A percentile compares a stretch with the other conserved stretches of the same genome.
Evolutionary conservation across 352 stramenopile genomes (phyloP).

Genomic region (Plasmopara viticola): DNA sequence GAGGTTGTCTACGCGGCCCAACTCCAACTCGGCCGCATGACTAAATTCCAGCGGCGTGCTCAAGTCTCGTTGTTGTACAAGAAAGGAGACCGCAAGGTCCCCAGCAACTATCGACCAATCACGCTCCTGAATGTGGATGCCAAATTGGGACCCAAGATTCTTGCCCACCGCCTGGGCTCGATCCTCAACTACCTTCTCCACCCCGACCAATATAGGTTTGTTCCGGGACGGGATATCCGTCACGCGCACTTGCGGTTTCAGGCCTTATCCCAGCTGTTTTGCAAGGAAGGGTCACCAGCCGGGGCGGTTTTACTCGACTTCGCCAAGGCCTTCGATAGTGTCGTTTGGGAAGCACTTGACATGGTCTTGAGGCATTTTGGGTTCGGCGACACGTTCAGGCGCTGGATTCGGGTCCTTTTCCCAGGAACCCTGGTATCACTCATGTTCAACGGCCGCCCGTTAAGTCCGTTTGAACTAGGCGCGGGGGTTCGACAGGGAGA

Average conservation of each 20-base stretch:
- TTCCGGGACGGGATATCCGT: neutral
- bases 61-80: neutral
- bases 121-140: neutral
- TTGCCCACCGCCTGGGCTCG: neutral
- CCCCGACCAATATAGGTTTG: neutral
- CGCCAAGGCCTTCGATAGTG: too few species aligned
- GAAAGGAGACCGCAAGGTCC: neutral
- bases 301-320: too few species aligned
- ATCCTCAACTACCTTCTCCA: neutral
- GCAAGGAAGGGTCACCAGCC: too few species aligned
- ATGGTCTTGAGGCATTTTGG: too few species aligned
- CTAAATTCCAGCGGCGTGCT: neutral
- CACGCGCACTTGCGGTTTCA: neutral
- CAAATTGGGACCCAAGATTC: neutral
- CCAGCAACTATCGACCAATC: neutral
- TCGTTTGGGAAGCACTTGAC: too few species aligned
- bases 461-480: too few species aligned
- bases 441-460: too few species aligned
- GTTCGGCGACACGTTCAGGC: too few species aligned
- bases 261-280: too few species aligned
- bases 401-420: too few species aligned
- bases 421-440: too few species aligned
- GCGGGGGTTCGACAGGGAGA: too few species aligned
- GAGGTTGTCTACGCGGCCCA: neutral
- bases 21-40: neutral